Evolutionary conservation across 768 basidiomycete genomes (phyloP).

Genomic region (Russula foetens): DNA sequence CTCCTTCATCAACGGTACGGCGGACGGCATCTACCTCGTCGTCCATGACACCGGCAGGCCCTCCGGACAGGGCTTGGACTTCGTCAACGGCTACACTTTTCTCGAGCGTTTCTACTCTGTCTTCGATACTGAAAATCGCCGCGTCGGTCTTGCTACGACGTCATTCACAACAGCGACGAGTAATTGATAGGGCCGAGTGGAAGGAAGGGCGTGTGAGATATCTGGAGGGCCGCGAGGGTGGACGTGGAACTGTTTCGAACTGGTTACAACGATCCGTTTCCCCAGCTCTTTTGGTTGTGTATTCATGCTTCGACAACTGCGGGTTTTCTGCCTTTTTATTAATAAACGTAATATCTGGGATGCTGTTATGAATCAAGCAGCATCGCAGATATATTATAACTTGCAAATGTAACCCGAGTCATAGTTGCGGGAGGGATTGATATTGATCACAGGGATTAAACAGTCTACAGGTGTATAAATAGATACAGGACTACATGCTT

Average conservation of each 20-base stretch:
- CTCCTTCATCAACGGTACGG: slow-evolving; percentile 34
- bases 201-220: background rate
- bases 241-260: background rate
- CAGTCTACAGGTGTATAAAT: slow-evolving; percentile 5
- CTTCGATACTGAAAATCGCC: slow-evolving; percentile 49
- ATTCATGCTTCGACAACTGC: background rate
- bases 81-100: slow-evolving; percentile 47
- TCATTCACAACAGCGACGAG: slow-evolving; percentile 39
- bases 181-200: slow-evolving; percentile 21
- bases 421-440: background rate
- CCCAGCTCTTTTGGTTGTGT: no score
- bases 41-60: slow-evolving; percentile 32
- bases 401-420: background rate
- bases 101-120: slow-evolving; percentile 61
- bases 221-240: background rate
- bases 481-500: background rate
- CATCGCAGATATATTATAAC: no score
- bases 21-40: slow-evolving; percentile 32
- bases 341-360: no score
- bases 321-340: no score
- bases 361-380: no score
- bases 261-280: background rate
- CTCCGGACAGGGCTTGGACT: slow-evolving; percentile 42
- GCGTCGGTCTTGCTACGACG: slow-evolving; percentile 48
- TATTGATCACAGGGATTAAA: background rate